Conservation (phyloP, 306 rosid genomes). For the Prunus mira region DNA sequence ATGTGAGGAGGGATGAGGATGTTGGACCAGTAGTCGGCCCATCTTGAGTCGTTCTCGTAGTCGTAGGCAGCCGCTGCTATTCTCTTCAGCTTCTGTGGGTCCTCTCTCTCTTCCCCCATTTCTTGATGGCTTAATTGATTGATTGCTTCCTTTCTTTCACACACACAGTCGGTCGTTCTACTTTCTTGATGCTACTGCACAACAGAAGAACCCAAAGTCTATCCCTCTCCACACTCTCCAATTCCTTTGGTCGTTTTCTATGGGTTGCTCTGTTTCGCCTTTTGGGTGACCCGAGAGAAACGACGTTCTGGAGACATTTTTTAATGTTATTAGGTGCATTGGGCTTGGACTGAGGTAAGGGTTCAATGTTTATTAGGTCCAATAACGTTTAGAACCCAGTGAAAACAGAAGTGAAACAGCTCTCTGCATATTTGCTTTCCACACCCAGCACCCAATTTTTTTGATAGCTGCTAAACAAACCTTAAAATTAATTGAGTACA, state of each 20-base stretch:
- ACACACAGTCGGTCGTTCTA: neutral
- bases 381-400: neutral
- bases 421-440: too few relatives aligned
- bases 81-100: constrained; percentile 68
- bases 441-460: too few relatives aligned
- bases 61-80: constrained; percentile 81
- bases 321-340: neutral
- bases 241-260: neutral
- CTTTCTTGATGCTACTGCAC: neutral
- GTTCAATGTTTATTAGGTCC: neutral
- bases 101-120: constrained; percentile 76
- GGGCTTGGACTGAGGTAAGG: neutral
- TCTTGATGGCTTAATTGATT: neutral
- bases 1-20: constrained; percentile 83
- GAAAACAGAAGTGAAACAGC: too few relatives aligned
- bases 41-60: constrained; percentile 79
- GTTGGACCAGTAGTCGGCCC: constrained; percentile 93
- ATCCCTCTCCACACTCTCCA: neutral
- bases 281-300: neutral
- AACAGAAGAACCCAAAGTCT: neutral
- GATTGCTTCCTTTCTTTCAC: neutral
- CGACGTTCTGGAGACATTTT: neutral
- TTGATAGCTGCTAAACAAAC: too few relatives aligned
- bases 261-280: neutral
- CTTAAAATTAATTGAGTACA: too few relatives aligned